Conservation (phyloP, 2,329 filamentous ascomycete genomes). For the Domatiomyces catenatus region DNA sequence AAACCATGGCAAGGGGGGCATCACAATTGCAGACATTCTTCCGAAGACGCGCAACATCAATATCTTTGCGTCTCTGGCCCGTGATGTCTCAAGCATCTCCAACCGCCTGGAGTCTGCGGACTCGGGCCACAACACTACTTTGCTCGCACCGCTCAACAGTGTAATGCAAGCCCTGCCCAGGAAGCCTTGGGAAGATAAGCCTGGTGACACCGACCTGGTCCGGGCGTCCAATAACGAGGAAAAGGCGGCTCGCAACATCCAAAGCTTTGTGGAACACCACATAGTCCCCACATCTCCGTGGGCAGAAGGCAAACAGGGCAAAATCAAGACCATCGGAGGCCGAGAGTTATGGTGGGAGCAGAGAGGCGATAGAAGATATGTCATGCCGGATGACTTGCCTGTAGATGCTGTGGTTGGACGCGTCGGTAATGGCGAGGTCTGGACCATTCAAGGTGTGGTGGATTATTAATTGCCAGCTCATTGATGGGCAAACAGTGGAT, state of each 20-base stretch:
- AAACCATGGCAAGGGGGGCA: conserved; percentile 24
- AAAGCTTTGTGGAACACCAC: conserved; percentile 72
- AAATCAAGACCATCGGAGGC: conserved; percentile 52
- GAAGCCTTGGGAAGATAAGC: conserved; percentile 61
- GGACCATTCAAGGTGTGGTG: conserved; percentile 52
- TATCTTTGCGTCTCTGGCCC: conserved; percentile 67
- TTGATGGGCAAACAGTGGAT: not conserved
- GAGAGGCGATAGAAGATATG: conserved; percentile 47
- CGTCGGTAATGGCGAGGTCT: conserved; percentile 80
- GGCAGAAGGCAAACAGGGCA: conserved; percentile 46
- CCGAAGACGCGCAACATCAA: conserved; percentile 64
- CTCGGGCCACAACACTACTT: conserved; percentile 54
- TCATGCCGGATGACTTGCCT: conserved; percentile 62
- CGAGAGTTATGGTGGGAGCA: conserved; percentile 70
- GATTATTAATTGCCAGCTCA: conserved; percentile 28
- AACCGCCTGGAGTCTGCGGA: conserved; percentile 48
- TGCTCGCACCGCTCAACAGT: conserved; percentile 74
- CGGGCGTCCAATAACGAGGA: conserved; percentile 51
- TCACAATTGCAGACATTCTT: conserved; percentile 73
- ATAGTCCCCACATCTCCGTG: conserved; percentile 63
- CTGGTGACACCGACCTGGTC: conserved; percentile 10
- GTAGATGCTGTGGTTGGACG: conserved; percentile 58
- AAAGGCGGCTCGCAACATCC: conserved; percentile 60
- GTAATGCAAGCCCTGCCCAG: conserved; percentile 62
- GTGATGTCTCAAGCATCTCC: conserved; percentile 56